Conservation (phyloP, 2,329 filamentous ascomycete species). For the Microcera coccophila region DNA sequence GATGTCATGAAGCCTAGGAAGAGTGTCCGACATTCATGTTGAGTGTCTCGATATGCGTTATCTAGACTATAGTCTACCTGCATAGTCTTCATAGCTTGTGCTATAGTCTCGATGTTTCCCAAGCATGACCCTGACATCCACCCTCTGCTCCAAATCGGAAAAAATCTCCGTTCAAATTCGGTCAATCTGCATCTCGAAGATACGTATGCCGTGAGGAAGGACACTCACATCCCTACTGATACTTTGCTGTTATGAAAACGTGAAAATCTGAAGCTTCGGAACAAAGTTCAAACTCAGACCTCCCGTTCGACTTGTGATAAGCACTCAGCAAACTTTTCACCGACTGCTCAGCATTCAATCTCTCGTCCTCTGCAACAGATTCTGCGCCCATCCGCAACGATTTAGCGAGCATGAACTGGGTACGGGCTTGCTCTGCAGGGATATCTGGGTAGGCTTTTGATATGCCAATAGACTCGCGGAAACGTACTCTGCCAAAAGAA, state of each 20-base stretch:
- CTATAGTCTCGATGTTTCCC: background rate
- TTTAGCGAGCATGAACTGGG: background rate
- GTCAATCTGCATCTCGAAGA: background rate
- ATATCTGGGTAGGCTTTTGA: background rate
- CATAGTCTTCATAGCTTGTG: background rate
- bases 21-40: background rate
- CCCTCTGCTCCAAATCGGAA: background rate
- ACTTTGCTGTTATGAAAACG: background rate
- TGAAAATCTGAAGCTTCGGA: background rate
- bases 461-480: background rate
- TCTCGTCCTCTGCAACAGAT: background rate
- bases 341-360: background rate
- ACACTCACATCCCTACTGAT: background rate
- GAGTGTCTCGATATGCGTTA: background rate
- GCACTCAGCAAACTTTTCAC: background rate
- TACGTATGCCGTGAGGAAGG: background rate
- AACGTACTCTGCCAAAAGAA: background rate
- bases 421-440: background rate
- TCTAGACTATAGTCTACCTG: background rate
- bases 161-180: background rate
- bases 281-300: background rate
- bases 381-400: background rate
- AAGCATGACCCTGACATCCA: background rate
- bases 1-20: background rate
- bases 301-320: background rate